Evolutionary conservation across 148 eudicot species (phyloP).

Genomic region (Fallopia convolvulus): DNA sequence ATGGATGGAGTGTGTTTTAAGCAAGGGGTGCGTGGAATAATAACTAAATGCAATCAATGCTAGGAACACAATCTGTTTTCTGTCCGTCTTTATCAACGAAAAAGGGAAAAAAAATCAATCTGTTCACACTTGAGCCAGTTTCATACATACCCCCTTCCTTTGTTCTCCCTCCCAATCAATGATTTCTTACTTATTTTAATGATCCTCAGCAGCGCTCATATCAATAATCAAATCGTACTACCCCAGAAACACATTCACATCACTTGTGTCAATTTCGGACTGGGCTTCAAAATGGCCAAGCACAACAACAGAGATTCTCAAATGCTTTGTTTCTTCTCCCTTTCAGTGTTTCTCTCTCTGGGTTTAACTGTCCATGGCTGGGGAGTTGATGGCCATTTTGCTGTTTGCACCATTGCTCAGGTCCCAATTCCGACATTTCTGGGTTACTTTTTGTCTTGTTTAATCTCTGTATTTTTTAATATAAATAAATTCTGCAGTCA

Average conservation of each 20-base stretch:
- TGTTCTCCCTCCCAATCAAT: background rate
- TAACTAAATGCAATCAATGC: background rate
- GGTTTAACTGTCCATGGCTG: slow-evolving; percentile 24
- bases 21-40: background rate
- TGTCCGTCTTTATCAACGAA: background rate
- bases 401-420: slow-evolving; percentile 61
- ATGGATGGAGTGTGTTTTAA: no score
- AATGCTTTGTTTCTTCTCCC: background rate
- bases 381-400: slow-evolving; percentile 60
- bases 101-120: background rate
- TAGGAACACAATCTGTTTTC: background rate
- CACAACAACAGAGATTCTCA: background rate
- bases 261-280: background rate
- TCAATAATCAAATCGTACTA: background rate
- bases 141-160: background rate
- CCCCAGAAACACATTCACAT: background rate
- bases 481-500: slow-evolving; percentile 25
- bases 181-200: background rate
- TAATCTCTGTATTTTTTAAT: no score
- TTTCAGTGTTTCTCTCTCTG: background rate
- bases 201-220: background rate
- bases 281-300: background rate
- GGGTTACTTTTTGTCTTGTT: no score
- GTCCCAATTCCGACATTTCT: slow-evolving; percentile 15
- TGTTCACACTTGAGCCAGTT: background rate